Evolutionary conservation across 108 stramenopile genomes (phyloP), one percentile per base, ranked within the genome.

Genomic region (Skeletonema tropicum): DNA sequence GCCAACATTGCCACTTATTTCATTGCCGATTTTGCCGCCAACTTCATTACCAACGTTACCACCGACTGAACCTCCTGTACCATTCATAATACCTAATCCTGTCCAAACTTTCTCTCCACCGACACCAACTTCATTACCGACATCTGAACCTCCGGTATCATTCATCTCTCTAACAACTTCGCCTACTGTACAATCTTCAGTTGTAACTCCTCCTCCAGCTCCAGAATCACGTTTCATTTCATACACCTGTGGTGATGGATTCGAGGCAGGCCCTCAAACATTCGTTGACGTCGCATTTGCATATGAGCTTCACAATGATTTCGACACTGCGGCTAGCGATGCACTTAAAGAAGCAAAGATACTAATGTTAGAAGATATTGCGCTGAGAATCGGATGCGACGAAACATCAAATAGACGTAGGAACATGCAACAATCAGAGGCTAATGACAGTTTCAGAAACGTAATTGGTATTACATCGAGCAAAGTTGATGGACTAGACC

Each of bases 311-410:
- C 75, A 82, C 61, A 75, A 64, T 29, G 31, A 57, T 3, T 59
- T 82, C 5, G 81, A 76, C 66, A 52, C 70, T 8, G 29, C 74
- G 29, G 71, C 75, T 7, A 42, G 61, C 21, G 70, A 71, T 33
- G 81, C 81, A 8, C 45, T 82, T 49, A 69, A 59, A 73, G 75
- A 76, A 64, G 35, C 70, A 32, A 82, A 82, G 39, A 8, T 6
- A 49, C 61, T 70, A 8, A 76, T 82, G 3, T 64, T 82, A 52
- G 60, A 65, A 12, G 81, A 76, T 52, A 57, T 82, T 41, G 71
- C 81, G 30, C 66, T 29, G 45, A 72, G 30, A 36, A 12, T 82
- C 33, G 74, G 70, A 4, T 82, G 81, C 55, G 29, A 42, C 25
- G 64, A 74, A 70, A 17, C 48, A 14, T 32, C 60, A n/a, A n/a